Conservation (phyloP, 805 yeast species). For the Ogataea methanolica region DNA sequence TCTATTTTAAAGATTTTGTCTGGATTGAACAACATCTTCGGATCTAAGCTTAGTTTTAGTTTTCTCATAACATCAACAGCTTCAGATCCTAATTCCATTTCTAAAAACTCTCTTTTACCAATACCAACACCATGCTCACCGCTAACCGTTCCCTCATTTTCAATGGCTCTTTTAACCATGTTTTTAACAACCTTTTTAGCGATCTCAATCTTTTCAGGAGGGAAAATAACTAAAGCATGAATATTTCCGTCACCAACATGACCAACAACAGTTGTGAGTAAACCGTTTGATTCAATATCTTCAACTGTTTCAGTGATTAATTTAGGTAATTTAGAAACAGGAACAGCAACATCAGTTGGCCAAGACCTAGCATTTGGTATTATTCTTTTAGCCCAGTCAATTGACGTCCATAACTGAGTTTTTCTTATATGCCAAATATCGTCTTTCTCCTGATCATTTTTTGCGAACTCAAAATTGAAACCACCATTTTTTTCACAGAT, state of each 20-base stretch:
- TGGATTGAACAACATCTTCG: conserved; percentile 66
- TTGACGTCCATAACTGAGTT: conserved; percentile 58
- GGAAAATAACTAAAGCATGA: conserved; percentile 61
- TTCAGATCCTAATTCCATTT: conserved; percentile 59
- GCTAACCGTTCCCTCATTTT: conserved; percentile 73
- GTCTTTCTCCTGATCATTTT: conserved; percentile 51
- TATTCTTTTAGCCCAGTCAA: conserved; percentile 57
- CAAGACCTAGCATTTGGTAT: conserved; percentile 45
- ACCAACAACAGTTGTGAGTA: conserved; percentile 57
- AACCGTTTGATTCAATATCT: conserved; percentile 50
- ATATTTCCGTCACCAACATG: conserved; percentile 84
- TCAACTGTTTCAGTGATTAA: conserved; percentile 58
- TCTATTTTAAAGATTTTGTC: conserved; percentile 73
- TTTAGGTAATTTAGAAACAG: conserved; percentile 59
- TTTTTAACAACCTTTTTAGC: conserved; percentile 49
- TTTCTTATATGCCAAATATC: conserved; percentile 75
- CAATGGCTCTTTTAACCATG: conserved; percentile 62
- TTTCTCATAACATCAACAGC: conserved; percentile 69
- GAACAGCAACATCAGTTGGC: conserved; percentile 84
- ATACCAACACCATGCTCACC: conserved; percentile 86
- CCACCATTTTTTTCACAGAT: conserved; percentile 54
- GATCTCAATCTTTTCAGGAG: conserved; percentile 40
- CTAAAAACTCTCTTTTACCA: conserved; percentile 63
- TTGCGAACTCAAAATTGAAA: conserved; percentile 53
- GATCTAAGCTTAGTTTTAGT: conserved; percentile 67